Conservation (phyloP, 2,329 filamentous ascomycete species). For the Pezicula carpinea region DNA sequence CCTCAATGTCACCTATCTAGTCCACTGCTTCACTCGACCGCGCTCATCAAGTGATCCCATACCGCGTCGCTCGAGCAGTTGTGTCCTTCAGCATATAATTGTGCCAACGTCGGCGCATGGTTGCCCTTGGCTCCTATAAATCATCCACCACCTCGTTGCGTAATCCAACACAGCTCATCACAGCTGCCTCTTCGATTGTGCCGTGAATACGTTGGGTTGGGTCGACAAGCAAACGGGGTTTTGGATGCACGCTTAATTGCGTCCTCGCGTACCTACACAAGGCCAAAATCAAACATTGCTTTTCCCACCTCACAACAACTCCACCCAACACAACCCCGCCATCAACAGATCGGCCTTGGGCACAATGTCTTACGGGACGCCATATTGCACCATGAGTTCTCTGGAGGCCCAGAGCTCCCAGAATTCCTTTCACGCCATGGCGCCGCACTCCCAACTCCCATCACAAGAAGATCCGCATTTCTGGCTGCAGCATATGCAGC, state of each 20-base stretch:
- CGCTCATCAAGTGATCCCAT: background rate
- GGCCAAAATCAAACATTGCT: too few species aligned
- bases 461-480: constrained; percentile 5
- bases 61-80: constrained; percentile 3
- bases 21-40: too few species aligned
- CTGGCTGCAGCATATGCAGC: constrained; percentile 10
- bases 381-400: too few species aligned
- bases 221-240: too few species aligned
- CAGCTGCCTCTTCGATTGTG: background rate
- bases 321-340: constrained; percentile 5
- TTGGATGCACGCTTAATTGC: too few species aligned
- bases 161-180: background rate
- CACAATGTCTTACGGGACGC: constrained; percentile 5
- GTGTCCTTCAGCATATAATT: constrained; percentile 13
- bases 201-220: too few species aligned
- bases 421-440: background rate
- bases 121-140: constrained; percentile 2
- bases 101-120: constrained; percentile 4
- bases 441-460: constrained; percentile 5
- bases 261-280: too few species aligned
- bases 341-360: background rate
- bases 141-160: background rate
- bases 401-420: background rate
- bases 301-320: constrained; percentile 1
- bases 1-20: constrained; percentile 6